Conservation (phyloP, 1,284 basidiomycete genomes). For the Vanrija humicola region DNA sequence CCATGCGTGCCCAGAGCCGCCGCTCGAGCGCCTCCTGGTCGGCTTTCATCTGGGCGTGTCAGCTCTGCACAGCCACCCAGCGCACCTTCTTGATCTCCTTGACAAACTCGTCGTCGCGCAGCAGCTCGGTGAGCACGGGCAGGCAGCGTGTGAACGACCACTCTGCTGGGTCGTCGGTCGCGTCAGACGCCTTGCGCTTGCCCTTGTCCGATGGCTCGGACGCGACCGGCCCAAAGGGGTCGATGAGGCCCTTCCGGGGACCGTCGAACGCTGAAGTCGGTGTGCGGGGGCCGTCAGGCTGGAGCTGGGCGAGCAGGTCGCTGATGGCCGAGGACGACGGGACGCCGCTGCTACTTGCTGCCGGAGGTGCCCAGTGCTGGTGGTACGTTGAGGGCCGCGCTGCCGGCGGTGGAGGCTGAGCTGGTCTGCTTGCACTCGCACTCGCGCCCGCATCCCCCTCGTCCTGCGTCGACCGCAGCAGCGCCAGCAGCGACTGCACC, state of each 20-base stretch:
- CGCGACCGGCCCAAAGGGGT: constrained; percentile 39
- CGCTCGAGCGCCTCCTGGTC: constrained; percentile 43
- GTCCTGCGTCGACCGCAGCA: constrained; percentile 36
- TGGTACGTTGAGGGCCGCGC: neutral
- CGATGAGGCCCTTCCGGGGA: constrained; percentile 21
- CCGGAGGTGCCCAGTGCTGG: neutral
- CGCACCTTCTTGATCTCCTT: constrained; percentile 37
- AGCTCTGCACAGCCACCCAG: neutral
- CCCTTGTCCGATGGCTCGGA: constrained; percentile 16
- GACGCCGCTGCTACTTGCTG: neutral
- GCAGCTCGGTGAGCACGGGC: constrained; percentile 31
- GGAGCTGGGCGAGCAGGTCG: constrained; percentile 10
- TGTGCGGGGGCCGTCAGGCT: neutral
- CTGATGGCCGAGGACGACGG: neutral
- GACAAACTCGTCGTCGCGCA: constrained; percentile 36
- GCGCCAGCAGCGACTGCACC: constrained; percentile 36
- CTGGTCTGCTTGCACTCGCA: neutral
- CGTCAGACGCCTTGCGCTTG: constrained; percentile 9
- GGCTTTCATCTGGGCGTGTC: constrained; percentile 37
- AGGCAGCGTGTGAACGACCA: constrained; percentile 33
- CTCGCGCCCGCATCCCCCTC: neutral
- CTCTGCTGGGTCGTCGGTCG: constrained; percentile 4
- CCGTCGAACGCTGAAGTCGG: constrained; percentile 12
- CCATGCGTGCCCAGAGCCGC: constrained; percentile 40
- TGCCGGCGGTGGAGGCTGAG: neutral